Percentiles rank a stretch among this genome's conserved stretches.
These are phyloP conservation scores for Colletotrichum destructivum DNA, from an alignment of 2,329 filamentous ascomycete species.

Conservation along the genomic window DNA sequence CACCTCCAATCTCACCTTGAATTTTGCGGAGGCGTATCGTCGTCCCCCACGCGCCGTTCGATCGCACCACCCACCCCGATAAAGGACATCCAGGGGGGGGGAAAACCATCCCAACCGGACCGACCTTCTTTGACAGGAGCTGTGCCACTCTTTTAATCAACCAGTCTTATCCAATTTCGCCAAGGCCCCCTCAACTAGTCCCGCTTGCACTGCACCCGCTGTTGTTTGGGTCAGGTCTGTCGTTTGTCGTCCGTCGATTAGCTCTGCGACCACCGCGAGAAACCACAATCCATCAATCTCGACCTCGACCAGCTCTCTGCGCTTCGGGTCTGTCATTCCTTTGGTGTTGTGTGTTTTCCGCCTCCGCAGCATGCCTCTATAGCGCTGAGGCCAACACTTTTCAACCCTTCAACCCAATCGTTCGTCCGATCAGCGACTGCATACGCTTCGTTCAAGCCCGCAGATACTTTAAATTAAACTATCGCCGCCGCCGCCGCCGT, in stretches of 20 bases:
- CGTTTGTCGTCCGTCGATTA: slow-evolving; percentile 5
- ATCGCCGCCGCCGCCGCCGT: slow-evolving; percentile 6
- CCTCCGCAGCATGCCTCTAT: slow-evolving; percentile 39
- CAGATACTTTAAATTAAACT: slow-evolving; percentile 3
- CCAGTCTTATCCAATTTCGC: slow-evolving; percentile 39
- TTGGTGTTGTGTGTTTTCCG: slow-evolving; percentile 18
- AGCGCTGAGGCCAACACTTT: slow-evolving; percentile 30
- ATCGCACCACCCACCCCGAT: slow-evolving; percentile 17
- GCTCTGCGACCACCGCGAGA: slow-evolving; percentile 2
- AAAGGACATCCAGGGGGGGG: slow-evolving; percentile 31
- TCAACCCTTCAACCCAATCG: slow-evolving; percentile 7
- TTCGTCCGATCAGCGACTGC: slow-evolving; percentile 16
- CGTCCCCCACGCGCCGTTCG: background rate
- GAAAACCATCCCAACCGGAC: slow-evolving; percentile 7
- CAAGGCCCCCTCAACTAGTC: slow-evolving; percentile 28
- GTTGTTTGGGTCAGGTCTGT: slow-evolving; percentile 18
- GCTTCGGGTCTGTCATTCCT: slow-evolving; percentile 25
- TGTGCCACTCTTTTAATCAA: slow-evolving; percentile 50
- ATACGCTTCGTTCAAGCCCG: background rate
- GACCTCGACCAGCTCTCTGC: slow-evolving; percentile 3
- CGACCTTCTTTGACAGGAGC: slow-evolving; percentile 56
- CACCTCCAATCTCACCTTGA: slow-evolving; percentile 10
- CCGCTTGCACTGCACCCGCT: slow-evolving; percentile 20
- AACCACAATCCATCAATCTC: slow-evolving; percentile 9
- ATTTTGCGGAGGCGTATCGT: slow-evolving; percentile 3